Base-by-base conservation (phyloP, 2,329 filamentous ascomycete genomes). In the Didymosphaeria variabile region DNA sequence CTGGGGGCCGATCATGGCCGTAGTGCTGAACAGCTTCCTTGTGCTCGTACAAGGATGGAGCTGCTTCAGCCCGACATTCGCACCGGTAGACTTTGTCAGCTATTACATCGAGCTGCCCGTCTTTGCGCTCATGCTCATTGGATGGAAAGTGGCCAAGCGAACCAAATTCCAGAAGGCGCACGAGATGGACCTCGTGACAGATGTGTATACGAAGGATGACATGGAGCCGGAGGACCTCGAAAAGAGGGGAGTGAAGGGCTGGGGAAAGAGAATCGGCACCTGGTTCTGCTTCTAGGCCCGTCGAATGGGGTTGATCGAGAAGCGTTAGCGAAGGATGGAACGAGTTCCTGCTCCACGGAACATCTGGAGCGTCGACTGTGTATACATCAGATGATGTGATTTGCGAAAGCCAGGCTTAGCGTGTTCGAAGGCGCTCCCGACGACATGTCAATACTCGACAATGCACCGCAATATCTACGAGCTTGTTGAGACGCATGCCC, bases 41-140 rank as follows among this genome's bases (percentile, higher is more conserved):
- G 70, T 75, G 1, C 50, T 75, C 8, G 70, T 74, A 1, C 72
- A 74, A 51, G 73, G 73, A 6, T 75, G 71, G 71, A 67, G 63
- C 1, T 89, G 89, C 0, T 93, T 92, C 62, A 79, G 76, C 42
- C 75, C 73, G 2, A 74, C 63, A 0, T 85, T 82, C 65, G 71
- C 62, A 40, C 72, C 79, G 2, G 70, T 81, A 19, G 80, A 81
- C 17, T 86, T 86, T 56, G 72, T 86, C 29, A 85, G 82, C 1
- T 80, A 79, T 13, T 84, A 84, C 58, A 79, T 84, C 6, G 81
- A 81, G 13, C 58, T 77, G 31, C 72, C 75, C 0, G 58, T 77
- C 15, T 75, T 74, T 53, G 57, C 72, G 12, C 45, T 61, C 5
- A 74, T 75, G 67, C 72, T 74, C 7, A 31, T 74, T 0, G 40